phyloP scores from a whole-genome alignment of 805 yeast genomes.

The Monosporozyma solicola region DNA sequence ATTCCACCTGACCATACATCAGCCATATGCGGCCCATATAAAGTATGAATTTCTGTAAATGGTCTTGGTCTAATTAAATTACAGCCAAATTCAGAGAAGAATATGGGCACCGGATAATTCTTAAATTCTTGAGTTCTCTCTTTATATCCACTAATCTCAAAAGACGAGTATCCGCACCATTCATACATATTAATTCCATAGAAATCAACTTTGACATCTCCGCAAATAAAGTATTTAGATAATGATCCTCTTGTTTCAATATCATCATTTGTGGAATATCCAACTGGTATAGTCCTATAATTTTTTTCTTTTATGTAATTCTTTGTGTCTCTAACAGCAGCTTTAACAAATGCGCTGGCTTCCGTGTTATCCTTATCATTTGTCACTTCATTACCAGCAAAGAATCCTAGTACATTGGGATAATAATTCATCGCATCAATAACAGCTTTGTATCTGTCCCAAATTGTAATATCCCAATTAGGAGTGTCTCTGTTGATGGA shows the following conservation, averaged over 20 bases:
- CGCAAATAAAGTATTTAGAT: conserved; percentile 85
- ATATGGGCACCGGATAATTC: conserved; percentile 60
- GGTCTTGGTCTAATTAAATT: conserved; percentile 57
- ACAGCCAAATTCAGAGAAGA: conserved; percentile 80
- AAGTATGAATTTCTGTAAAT: conserved; percentile 59
- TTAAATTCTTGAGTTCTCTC: conserved; percentile 54
- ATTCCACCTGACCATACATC: conserved; percentile 81
- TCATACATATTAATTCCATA: conserved; percentile 83
- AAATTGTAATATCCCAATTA: conserved; percentile 62
- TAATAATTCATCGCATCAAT: conserved; percentile 73
- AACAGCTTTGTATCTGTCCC: conserved; percentile 69
- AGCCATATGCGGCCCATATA: conserved; percentile 61
- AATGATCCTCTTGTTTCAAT: conserved; percentile 64
- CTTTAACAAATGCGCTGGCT: conserved; percentile 91
- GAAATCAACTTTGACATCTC: conserved; percentile 55
- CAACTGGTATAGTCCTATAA: conserved; percentile 82
- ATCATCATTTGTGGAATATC: conserved; percentile 90
- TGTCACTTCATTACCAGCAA: conserved; percentile 96
- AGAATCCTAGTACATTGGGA: conserved; percentile 81
- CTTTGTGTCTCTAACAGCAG: conserved; percentile 87
- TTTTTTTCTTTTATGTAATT: conserved; percentile 50
- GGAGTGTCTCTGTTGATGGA: conserved; percentile 77
- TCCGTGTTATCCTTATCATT: conserved; percentile 75
- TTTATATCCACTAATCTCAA: conserved; percentile 54
- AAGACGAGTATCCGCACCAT: conserved; percentile 72